Conservation (phyloP, 345 rosid genomes). For the Aquilaria sinensis region DNA sequence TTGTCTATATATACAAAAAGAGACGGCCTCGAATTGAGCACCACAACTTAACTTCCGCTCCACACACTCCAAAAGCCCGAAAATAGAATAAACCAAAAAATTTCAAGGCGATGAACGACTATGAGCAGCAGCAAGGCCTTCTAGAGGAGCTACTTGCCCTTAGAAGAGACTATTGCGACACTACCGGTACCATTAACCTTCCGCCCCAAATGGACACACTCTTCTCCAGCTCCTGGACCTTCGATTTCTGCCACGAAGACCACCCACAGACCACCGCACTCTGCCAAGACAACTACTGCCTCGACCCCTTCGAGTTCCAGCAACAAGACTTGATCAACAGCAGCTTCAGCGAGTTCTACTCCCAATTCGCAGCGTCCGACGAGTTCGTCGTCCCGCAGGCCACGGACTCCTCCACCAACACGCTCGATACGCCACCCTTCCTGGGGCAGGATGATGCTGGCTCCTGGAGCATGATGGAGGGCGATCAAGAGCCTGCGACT, state of each 20-base stretch:
- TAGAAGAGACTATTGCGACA: slow-evolving; percentile 31
- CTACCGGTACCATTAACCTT: not conserved
- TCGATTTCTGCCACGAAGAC: slow-evolving; percentile 17
- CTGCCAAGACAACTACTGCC: slow-evolving; percentile 1
- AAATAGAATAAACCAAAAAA: too few species aligned
- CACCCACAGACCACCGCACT: slow-evolving; percentile 1
- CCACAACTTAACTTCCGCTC: too few species aligned
- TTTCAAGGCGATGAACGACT: slow-evolving; percentile 6
- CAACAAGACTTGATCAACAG: slow-evolving; percentile 24
- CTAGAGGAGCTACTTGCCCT: slow-evolving; percentile 32
- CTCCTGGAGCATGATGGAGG: slow-evolving; percentile 25
- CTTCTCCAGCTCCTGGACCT: slow-evolving; percentile 13
- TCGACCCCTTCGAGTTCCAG: too few species aligned
- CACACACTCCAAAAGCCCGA: too few species aligned
- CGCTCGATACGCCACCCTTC: slow-evolving; percentile 34
- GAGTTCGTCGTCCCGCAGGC: slow-evolving; percentile 27
- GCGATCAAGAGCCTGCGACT: slow-evolving; percentile 19
- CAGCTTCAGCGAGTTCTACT: slow-evolving; percentile 22
- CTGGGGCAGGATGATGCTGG: slow-evolving; percentile 25
- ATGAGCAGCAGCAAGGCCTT: slow-evolving; percentile 30
- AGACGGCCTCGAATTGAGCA: too few species aligned
- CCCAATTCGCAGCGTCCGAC: slow-evolving; percentile 19
- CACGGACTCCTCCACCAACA: slow-evolving; percentile 32
- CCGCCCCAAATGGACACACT: slow-evolving; percentile 25
- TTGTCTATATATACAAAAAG: too few species aligned